Percentiles rank a stretch among this genome's conserved stretches.
Conservation (phyloP, 345 rosid species). For the Eucalyptus pauciflora region DNA sequence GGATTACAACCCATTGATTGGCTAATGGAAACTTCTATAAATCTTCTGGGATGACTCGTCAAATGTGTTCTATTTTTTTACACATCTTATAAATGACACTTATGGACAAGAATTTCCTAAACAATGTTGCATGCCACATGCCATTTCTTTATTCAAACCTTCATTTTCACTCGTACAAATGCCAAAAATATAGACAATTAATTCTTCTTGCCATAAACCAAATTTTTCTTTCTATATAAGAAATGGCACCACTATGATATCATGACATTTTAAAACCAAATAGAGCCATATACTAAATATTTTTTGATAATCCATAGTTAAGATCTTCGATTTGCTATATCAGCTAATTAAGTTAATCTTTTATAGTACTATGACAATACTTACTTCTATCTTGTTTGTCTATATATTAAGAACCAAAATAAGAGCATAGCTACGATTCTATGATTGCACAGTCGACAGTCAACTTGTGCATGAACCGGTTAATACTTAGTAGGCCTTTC, state of each 20-base stretch:
- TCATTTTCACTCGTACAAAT: neutral
- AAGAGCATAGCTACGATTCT: neutral
- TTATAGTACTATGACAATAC: neutral
- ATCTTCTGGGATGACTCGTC: neutral
- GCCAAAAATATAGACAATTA: neutral
- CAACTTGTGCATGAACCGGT: neutral
- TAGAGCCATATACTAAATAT: neutral
- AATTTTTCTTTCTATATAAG: neutral
- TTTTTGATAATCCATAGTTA: neutral
- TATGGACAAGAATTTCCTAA: neutral
- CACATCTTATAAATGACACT: neutral
- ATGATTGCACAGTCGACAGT: neutral
- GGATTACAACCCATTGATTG: neutral
- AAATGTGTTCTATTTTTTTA: neutral
- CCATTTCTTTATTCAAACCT: neutral
- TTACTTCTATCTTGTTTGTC: neutral
- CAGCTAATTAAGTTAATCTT: neutral
- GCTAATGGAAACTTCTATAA: neutral
- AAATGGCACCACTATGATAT: neutral
- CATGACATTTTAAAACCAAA: neutral
- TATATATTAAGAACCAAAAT: neutral
- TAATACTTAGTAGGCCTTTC: neutral
- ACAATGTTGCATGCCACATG: neutral
- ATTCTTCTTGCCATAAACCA: neutral
- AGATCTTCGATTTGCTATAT: rapidly evolving